phyloP scores from a whole-genome alignment of 2,329 filamentous ascomycete genomes.

The Aspergillus sp. region DNA sequence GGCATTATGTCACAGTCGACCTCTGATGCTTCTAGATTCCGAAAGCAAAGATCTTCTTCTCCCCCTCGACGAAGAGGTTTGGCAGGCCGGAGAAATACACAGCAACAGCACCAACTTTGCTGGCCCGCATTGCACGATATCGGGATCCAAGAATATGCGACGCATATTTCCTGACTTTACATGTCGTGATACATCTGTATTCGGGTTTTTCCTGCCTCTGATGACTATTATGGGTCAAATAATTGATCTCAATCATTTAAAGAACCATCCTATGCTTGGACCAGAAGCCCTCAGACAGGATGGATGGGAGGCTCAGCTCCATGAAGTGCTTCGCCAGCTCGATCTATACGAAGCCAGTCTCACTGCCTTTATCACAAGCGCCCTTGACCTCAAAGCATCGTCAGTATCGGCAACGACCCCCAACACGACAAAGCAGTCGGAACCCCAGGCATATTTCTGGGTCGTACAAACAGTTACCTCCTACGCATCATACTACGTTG shows the following conservation, averaged over 20 bases:
- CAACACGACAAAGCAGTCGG: conserved; percentile 48
- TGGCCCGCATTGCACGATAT: conserved; percentile 34
- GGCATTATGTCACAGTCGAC: conserved; percentile 87
- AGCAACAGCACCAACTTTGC: conserved; percentile 45
- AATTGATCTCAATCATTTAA: conserved; percentile 82
- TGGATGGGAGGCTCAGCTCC: conserved; percentile 76
- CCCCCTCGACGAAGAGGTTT: conserved; percentile 82
- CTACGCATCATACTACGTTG: conserved; percentile 89
- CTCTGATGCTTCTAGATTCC: conserved; percentile 79
- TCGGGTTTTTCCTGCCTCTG: conserved; percentile 84
- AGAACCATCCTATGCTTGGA: conserved; percentile 84
- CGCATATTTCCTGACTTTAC: conserved; percentile 73
- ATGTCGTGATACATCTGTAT: conserved; percentile 84
- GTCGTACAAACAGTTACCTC: conserved; percentile 84
- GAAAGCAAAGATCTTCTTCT: conserved; percentile 82
- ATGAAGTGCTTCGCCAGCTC: conserved; percentile 76
- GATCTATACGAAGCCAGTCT: conserved; percentile 79
- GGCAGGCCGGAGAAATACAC: conserved; percentile 80
- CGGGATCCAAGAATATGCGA: conserved; percentile 44
- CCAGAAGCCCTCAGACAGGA: conserved; percentile 68
- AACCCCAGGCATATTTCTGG: conserved; percentile 34
- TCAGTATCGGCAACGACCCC: conserved; percentile 56
- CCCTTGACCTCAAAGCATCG: conserved; percentile 24
- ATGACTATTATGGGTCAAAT: conserved; percentile 93
- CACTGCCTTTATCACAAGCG: conserved; percentile 36